Percentiles rank a stretch among this genome's conserved stretches.
phyloP scores from a whole-genome alignment of 306 rosid genomes.

The Betula pendula region DNA sequence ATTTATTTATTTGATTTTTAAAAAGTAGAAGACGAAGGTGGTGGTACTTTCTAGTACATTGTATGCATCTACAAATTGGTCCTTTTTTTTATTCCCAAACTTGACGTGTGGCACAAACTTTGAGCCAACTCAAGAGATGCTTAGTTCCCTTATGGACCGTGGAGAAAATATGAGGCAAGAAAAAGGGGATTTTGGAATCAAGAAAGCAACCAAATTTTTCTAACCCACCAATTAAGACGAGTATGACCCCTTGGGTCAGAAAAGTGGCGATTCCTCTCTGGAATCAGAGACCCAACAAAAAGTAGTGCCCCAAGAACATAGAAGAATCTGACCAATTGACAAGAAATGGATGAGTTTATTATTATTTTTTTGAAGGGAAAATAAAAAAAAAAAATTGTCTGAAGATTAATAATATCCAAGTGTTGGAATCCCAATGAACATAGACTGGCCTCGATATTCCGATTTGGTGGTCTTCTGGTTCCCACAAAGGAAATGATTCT shows the following conservation, averaged over 20 bases:
- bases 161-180: constrained; percentile 1
- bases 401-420: not conserved
- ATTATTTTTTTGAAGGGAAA: too few relatives aligned
- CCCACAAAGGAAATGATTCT: constrained; percentile 19
- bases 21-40: not conserved
- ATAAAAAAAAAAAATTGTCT: not conserved
- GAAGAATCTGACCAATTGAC: not conserved
- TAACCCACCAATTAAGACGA: constrained; percentile 23
- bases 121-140: not conserved
- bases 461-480: constrained; percentile 30
- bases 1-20: too few relatives aligned
- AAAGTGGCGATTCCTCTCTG: constrained; percentile 19
- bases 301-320: not conserved
- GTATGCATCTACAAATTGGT: not conserved
- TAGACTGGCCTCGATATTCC: constrained; percentile 30
- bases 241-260: not conserved
- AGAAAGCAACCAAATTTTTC: constrained; percentile 2
- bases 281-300: constrained; percentile 14
- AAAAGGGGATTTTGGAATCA: constrained; percentile 20
- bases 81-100: not conserved
- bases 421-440: constrained; percentile 24
- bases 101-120: not conserved
- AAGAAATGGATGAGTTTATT: not conserved
- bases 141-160: not conserved
- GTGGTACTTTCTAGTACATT: not conserved